Base-by-base conservation (phyloP, 1,139 yeast species). In the Geotrichum aggregatum region DNA sequence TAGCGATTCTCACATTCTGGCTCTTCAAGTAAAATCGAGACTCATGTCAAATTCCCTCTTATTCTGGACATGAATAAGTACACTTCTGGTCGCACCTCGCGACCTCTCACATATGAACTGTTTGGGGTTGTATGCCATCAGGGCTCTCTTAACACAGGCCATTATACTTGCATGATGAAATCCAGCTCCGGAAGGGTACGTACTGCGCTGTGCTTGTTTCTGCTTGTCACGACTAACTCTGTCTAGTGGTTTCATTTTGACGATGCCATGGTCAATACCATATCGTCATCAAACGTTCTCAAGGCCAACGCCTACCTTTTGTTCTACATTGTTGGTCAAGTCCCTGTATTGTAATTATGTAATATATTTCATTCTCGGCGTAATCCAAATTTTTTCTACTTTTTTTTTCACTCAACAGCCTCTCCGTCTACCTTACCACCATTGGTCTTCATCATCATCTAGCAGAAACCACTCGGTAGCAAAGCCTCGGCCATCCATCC, bases 81-180 rank as follows among this genome's bases (percentile, higher is more conserved):
- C 64, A 77, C 76, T 54, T 71, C 74, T 33, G 63, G 51, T 33
- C 54, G 56, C 18, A 52, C 52, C 39, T 44, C 57, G 10, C 41
- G 51, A 1, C 66, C 66, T 3, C 70, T 80, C 38, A 68, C 78
- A 1, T 91, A 85, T 68, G 96, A 91, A 67, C 74, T 92, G 44
- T 87, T 83, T 69, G 96, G 94, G 1, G 80, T 89, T 39, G 84
- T 92, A 10, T 82, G 91, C 62, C 98, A 92, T 66, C 82, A 82
- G 44, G 98, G 98, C 1, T 83, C 92, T 24, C 94, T 91, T 4
- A 87, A 88, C 65, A 92, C 97, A 1, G 98, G 98, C 11, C 98
- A 92, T 69, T 92, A 92, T 66, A 78, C 91, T 16, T 86, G 94
- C 21, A 78, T 84, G 61, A 77, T 87, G 57, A 91, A 89, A 65